These are phyloP conservation scores for Brassica balearica DNA, from an alignment of 441 rosid species.

Conservation along the genomic window DNA sequence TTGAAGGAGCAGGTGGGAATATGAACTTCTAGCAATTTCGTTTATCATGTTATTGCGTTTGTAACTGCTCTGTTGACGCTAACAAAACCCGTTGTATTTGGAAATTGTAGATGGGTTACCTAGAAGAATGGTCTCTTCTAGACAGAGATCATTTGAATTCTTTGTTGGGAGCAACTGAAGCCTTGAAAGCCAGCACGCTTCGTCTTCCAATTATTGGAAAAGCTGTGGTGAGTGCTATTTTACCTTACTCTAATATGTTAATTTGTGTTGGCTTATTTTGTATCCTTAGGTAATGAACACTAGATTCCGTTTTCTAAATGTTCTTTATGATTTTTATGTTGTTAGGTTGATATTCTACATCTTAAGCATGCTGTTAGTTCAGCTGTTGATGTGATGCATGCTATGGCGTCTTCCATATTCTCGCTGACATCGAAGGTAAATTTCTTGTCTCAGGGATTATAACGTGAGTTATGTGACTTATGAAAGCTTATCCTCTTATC, in stretches of 20 bases:
- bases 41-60: neutral
- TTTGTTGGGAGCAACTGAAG: slow-evolving; percentile 63
- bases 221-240: slow-evolving; percentile 49
- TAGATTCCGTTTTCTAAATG: slow-evolving; percentile 17
- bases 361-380: slow-evolving; percentile 73
- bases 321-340: slow-evolving; percentile 19
- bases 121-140: slow-evolving; percentile 63
- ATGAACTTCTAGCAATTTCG: slow-evolving; percentile 23
- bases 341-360: slow-evolving; percentile 62
- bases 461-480: slow-evolving; percentile 19
- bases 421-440: slow-evolving; percentile 58
- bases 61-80: slow-evolving; percentile 2
- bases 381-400: slow-evolving; percentile 68
- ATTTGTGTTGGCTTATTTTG: slow-evolving; percentile 20
- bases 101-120: slow-evolving; percentile 49
- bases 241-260: slow-evolving; percentile 18
- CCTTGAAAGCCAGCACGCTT: slow-evolving; percentile 71
- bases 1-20: slow-evolving; percentile 68
- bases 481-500: slow-evolving; percentile 22
- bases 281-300: neutral
- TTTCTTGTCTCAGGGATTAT: slow-evolving; percentile 18
- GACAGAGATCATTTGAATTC: slow-evolving; percentile 61
- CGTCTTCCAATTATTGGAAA: slow-evolving; percentile 70
- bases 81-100: slow-evolving; percentile 24
- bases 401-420: slow-evolving; percentile 69